Evolutionary conservation across 2,329 filamentous ascomycete genomes (phyloP).

Genomic region (Pseudogymnoascus sp.): DNA sequence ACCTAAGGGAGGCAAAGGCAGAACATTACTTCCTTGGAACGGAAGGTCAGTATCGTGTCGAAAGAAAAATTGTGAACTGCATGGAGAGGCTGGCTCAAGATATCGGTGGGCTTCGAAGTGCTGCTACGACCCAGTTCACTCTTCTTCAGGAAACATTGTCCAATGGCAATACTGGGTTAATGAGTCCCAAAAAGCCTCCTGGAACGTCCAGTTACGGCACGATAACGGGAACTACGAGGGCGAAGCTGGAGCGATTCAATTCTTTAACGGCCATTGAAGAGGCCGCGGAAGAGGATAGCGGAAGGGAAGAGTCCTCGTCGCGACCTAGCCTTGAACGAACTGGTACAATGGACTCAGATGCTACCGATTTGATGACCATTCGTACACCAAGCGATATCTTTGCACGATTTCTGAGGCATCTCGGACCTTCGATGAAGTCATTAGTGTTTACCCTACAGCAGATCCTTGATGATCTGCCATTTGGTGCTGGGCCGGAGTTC

Average conservation of each 20-base stretch:
- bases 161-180: background rate
- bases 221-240: conserved; percentile 28
- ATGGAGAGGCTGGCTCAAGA: conserved; percentile 81
- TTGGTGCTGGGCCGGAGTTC: conserved; percentile 58
- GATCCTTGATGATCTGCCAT: conserved; percentile 80
- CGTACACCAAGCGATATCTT: conserved; percentile 76
- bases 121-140: conserved; percentile 80
- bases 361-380: conserved; percentile 4
- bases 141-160: conserved; percentile 59
- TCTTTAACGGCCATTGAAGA: conserved; percentile 56
- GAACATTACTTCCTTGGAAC: conserved; percentile 79
- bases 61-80: conserved; percentile 72
- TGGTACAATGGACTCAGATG: background rate
- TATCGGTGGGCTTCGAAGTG: conserved; percentile 82
- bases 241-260: conserved; percentile 36
- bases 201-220: background rate
- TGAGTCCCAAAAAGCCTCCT: background rate
- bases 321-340: conserved; percentile 6
- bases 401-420: conserved; percentile 74
- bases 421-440: conserved; percentile 94
- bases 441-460: conserved; percentile 85
- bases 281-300: conserved; percentile 47
- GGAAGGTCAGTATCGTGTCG: conserved; percentile 69
- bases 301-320: conserved; percentile 33
- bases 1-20: conserved; percentile 76